Evolutionary conservation across 2,329 filamentous ascomycete species (phyloP).

Genomic region (Cercospora zeina): DNA sequence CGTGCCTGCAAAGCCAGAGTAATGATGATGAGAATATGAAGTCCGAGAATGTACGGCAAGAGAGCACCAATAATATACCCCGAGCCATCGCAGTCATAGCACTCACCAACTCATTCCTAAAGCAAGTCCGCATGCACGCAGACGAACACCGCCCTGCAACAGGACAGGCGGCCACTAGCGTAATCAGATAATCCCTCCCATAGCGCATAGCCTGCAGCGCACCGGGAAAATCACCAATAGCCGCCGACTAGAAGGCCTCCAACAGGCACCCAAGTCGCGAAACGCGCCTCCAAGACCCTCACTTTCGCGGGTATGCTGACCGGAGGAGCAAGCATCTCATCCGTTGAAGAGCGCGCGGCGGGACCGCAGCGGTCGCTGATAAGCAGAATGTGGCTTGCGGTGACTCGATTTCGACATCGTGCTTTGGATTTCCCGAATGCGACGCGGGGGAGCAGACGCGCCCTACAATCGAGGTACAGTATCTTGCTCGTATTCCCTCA

Average conservation of each 20-base stretch:
- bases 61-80: constrained; percentile 5
- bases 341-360: constrained; percentile 5
- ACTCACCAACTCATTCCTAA: constrained; percentile 12
- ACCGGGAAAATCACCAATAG: background rate
- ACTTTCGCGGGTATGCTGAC: background rate
- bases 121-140: background rate
- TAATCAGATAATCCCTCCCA: constrained; percentile 1
- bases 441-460: background rate
- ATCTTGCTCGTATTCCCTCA: background rate
- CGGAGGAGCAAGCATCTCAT: too few species aligned
- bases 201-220: background rate
- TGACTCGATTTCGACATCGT: constrained; percentile 14
- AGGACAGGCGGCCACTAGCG: background rate
- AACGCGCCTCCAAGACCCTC: background rate
- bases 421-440: constrained; percentile 1
- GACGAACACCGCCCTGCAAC: constrained; percentile 4
- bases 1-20: background rate
- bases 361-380: background rate
- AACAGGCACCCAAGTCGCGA: background rate
- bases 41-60: background rate
- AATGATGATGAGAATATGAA: background rate
- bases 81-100: constrained; percentile 13
- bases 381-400: constrained; percentile 11
- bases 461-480: background rate
- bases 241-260: background rate